Conservation (phyloP, 371 early-diverging fungal species). For the Mucor indicus region DNA sequence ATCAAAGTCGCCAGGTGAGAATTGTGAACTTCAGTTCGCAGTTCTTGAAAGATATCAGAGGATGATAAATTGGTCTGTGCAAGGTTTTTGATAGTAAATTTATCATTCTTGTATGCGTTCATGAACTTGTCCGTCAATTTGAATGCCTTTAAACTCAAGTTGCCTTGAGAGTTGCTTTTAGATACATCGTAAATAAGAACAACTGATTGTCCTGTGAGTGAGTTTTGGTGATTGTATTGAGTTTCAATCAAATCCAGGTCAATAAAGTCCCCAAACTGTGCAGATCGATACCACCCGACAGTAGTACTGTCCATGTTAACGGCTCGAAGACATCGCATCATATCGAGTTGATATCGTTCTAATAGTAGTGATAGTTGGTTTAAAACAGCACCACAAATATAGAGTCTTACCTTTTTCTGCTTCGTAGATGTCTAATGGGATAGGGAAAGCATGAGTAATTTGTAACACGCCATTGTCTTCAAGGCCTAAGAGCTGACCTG, state of each 20-base stretch:
- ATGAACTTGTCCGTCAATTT: slow-evolving; percentile 84
- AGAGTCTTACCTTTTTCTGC: too few relatives aligned
- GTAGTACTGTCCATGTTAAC: slow-evolving; percentile 94
- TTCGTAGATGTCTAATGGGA: too few relatives aligned
- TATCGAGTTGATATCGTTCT: slow-evolving; percentile 89
- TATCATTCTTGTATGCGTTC: slow-evolving; percentile 78
- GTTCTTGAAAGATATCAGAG: slow-evolving; percentile 84
- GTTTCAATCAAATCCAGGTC: slow-evolving; percentile 88
- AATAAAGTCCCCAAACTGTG: slow-evolving; percentile 86
- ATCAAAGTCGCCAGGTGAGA: slow-evolving; percentile 79
- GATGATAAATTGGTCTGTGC: slow-evolving; percentile 77
- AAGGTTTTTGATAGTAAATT: slow-evolving; percentile 84
- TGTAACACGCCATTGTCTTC: too few relatives aligned
- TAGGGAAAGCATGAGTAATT: too few relatives aligned
- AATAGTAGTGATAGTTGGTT: too few relatives aligned
- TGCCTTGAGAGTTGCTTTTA: slow-evolving; percentile 77
- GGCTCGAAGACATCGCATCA: slow-evolving; percentile 90
- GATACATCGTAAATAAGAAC: slow-evolving; percentile 91
- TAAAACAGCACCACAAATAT: too few relatives aligned
- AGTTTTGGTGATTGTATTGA: slow-evolving; percentile 86
- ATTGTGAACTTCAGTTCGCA: slow-evolving; percentile 85
- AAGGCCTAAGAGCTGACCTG: too few relatives aligned
- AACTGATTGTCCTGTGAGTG: slow-evolving; percentile 79
- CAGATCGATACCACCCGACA: slow-evolving; percentile 95
- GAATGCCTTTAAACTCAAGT: slow-evolving; percentile 85